Conservation (phyloP, 768 basidiomycete genomes). For the Russula dissimulans region DNA sequence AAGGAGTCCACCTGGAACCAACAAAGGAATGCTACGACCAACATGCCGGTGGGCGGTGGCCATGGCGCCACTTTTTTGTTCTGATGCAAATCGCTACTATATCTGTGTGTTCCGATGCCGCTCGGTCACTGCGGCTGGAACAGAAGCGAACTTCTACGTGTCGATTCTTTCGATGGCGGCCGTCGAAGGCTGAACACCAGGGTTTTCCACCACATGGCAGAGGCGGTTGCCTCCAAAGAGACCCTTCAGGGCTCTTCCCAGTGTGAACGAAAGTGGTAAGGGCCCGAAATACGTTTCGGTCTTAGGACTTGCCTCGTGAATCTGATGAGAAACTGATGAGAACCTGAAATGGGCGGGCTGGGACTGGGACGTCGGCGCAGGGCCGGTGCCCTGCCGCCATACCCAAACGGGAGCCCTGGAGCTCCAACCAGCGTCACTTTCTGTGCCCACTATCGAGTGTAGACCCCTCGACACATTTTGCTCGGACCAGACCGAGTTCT, state of each 20-base stretch:
- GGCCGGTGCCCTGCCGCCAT: background rate
- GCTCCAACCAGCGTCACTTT: background rate
- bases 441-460: background rate
- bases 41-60: background rate
- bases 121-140: background rate
- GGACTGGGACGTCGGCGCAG: slow-evolving; percentile 2
- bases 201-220: background rate
- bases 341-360: background rate
- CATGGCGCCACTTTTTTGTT: slow-evolving; percentile 2
- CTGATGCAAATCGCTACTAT: slow-evolving; percentile 10
- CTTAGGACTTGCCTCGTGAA: background rate
- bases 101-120: background rate
- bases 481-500: too few relatives aligned
- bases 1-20: background rate
- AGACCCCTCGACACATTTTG: background rate
- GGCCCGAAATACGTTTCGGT: slow-evolving; percentile 8
- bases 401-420: slow-evolving; percentile 6
- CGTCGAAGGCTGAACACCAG: background rate
- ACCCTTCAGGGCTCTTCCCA: background rate
- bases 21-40: background rate
- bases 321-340: slow-evolving; percentile 12
- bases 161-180: background rate
- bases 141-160: background rate
- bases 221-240: background rate
- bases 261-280: slow-evolving; percentile 10